Conservation (phyloP, 2,329 filamentous ascomycete species). For the Fusarium sacchari region DNA sequence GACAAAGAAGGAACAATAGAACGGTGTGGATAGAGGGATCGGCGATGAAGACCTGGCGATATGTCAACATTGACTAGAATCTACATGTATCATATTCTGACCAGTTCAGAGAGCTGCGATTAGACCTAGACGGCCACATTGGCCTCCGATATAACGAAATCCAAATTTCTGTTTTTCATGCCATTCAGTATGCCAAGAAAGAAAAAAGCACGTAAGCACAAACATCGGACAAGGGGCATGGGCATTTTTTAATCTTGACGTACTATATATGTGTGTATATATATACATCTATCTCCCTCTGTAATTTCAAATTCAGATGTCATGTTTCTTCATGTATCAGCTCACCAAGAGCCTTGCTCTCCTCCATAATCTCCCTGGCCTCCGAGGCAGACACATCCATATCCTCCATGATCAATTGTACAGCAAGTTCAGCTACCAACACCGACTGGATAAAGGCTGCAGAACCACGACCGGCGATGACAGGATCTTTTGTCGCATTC, state of each 20-base stretch:
- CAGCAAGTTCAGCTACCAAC: conserved; percentile 76
- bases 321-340: conserved; percentile 70
- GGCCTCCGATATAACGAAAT: conserved; percentile 26
- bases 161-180: conserved; percentile 14
- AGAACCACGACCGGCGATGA: conserved; percentile 74
- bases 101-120: conserved; percentile 28
- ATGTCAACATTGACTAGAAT: conserved; percentile 46
- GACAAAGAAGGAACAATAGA: conserved; percentile 65
- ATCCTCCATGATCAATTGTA: conserved; percentile 66
- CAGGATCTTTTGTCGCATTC: conserved; percentile 69
- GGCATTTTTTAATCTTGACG: conserved; percentile 25
- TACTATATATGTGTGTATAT: background rate
- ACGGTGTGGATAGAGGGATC: conserved; percentile 26
- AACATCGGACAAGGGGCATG: background rate
- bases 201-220: background rate
- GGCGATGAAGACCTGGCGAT: conserved; percentile 18
- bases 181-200: background rate
- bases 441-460: conserved; percentile 78
- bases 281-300: background rate
- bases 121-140: conserved; percentile 36
- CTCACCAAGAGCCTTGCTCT: conserved; percentile 74
- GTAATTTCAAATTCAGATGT: background rate
- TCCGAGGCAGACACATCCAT: conserved; percentile 56
- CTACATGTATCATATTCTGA: conserved; percentile 42
- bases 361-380: conserved; percentile 67